These are phyloP conservation scores for Holtermanniella nyarrowii DNA, from an alignment of 768 basidiomycete genomes.

Conservation along the genomic window DNA sequence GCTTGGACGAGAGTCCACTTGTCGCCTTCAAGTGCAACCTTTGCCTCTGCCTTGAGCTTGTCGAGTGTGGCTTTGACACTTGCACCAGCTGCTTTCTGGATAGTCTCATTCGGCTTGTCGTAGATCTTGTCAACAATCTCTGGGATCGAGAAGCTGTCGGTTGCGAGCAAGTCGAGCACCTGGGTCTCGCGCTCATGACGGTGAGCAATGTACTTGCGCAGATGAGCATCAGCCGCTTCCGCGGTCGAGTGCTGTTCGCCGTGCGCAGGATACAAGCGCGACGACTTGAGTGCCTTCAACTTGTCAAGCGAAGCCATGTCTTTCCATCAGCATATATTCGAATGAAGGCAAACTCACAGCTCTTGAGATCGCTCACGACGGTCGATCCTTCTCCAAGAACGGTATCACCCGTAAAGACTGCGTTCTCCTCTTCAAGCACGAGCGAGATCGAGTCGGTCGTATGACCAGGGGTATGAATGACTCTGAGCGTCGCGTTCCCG, in stretches of 20 bases:
- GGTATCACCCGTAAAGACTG: constrained; percentile 81
- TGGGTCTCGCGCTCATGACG: constrained; percentile 71
- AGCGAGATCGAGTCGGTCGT: constrained; percentile 76
- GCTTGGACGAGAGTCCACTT: background rate
- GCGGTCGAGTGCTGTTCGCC: constrained; percentile 56
- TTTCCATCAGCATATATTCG: constrained; percentile 2
- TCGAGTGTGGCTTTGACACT: constrained; percentile 16
- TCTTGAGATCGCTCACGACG: constrained; percentile 70
- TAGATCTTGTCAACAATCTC: background rate
- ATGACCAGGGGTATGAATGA: constrained; percentile 83
- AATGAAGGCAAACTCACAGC: constrained; percentile 41
- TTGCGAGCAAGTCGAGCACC: constrained; percentile 46
- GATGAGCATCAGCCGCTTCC: constrained; percentile 50
- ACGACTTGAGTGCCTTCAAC: constrained; percentile 26
- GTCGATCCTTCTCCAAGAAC: constrained; percentile 83
- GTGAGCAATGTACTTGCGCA: constrained; percentile 67
- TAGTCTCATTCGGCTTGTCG: constrained; percentile 9
- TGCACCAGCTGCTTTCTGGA: constrained; percentile 14
- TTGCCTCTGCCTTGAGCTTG: constrained; percentile 26
- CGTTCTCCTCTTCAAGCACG: constrained; percentile 54
- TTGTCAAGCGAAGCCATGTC: constrained; percentile 36
- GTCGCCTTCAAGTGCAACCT: constrained; percentile 3
- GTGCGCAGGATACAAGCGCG: constrained; percentile 72
- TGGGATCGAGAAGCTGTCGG: background rate
- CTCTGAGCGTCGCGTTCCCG: constrained; percentile 45